phyloP scores from a whole-genome alignment of 257 asterid genomes.

The Gentiana macrophylla region DNA sequence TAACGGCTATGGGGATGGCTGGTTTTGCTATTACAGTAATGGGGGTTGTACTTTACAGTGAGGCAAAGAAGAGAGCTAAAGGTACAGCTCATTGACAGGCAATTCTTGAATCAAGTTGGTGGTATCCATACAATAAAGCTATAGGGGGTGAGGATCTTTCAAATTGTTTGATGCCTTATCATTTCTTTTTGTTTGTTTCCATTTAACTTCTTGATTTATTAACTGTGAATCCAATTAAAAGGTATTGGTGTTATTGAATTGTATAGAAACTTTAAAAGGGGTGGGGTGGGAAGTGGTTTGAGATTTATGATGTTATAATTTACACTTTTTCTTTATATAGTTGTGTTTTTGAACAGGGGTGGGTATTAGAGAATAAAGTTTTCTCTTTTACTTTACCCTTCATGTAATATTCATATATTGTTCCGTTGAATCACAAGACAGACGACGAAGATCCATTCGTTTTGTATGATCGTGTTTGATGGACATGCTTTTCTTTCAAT shows the following conservation, averaged over 20 bases:
- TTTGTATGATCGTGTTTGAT: slow-evolving; percentile 17
- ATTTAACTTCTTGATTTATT: slow-evolving; percentile 16
- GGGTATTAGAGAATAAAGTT: slow-evolving; percentile 51
- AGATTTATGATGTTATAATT: slow-evolving; percentile 18
- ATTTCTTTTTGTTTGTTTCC: no score
- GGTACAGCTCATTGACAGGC: slow-evolving; percentile 55
- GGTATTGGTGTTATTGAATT: slow-evolving; percentile 18
- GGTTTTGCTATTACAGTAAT: slow-evolving; percentile 81
- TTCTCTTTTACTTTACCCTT: slow-evolving; percentile 63
- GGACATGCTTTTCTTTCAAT: slow-evolving; percentile 13
- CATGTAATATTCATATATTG: slow-evolving; percentile 23
- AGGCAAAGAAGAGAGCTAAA: slow-evolving; percentile 87
- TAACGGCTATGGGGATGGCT: slow-evolving; percentile 84
- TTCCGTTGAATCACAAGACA: slow-evolving; percentile 24
- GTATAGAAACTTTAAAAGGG: slow-evolving; percentile 36
- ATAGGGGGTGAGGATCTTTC: slow-evolving; percentile 16
- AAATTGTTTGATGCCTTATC: slow-evolving; percentile 13
- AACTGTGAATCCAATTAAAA: slow-evolving; percentile 21
- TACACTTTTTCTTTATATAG: slow-evolving; percentile 29
- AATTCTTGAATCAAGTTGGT: slow-evolving; percentile 8
- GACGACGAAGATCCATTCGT: slow-evolving; percentile 26
- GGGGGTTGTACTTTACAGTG: slow-evolving; percentile 97
- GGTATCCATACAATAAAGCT: slow-evolving; percentile 6
- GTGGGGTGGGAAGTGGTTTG: slow-evolving; percentile 19
- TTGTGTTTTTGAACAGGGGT: slow-evolving; percentile 31